Conservation (phyloP, 1,284 basidiomycete species). For the Phlebopus sp. region DNA sequence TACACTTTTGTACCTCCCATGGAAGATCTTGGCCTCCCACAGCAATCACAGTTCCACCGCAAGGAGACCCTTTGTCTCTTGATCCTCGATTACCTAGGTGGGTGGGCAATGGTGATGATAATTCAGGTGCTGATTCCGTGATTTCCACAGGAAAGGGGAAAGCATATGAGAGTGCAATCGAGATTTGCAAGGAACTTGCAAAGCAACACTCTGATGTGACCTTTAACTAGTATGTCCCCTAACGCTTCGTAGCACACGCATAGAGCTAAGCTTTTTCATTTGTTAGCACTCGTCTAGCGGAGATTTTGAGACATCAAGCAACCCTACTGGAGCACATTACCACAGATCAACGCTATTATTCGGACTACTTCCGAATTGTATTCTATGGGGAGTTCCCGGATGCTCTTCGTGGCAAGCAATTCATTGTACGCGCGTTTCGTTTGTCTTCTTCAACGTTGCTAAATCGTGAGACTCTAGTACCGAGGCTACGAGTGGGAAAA, state of each 20-base stretch:
- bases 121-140: conserved; percentile 5
- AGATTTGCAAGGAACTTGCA: conserved; percentile 88
- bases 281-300: conserved; percentile 70
- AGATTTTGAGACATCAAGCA: conserved; percentile 84
- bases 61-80: conserved; percentile 89
- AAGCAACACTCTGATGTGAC: conserved; percentile 83
- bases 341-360: conserved; percentile 77
- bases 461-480: conserved; percentile 48
- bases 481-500: conserved; percentile 93
- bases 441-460: conserved; percentile 2
- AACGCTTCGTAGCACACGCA: conserved; percentile 1
- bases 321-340: conserved; percentile 82
- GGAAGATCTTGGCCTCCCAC: conserved; percentile 83
- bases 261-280: conserved; percentile 7
- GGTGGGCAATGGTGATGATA: conserved; percentile 10
- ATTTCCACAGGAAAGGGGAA: conserved; percentile 77
- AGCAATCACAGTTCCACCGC: conserved; percentile 91
- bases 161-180: conserved; percentile 92
- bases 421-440: conserved; percentile 57
- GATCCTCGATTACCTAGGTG: conserved; percentile 85
- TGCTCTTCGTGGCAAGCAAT: conserved; percentile 82
- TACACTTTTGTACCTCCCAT: conserved; percentile 80
- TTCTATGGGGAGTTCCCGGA: conserved; percentile 91
- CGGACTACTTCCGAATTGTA: conserved; percentile 91
- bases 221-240: conserved; percentile 78